Evolutionary conservation across 495 filamentous ascomycete genomes (phyloP).

Genomic region (Podospora anserina): DNA sequence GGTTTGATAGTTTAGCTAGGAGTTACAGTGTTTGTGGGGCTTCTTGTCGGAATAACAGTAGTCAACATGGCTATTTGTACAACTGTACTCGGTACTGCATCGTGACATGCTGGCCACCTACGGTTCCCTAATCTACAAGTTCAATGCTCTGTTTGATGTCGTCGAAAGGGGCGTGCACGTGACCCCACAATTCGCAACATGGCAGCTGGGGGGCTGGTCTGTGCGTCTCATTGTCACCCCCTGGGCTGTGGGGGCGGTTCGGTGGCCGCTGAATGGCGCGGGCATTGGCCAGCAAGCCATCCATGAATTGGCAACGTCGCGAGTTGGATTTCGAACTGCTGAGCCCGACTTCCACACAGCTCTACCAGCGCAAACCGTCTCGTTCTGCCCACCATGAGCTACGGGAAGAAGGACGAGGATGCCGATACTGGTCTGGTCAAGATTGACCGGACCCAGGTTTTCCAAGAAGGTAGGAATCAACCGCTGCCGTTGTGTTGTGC

Average conservation of each 20-base stretch:
- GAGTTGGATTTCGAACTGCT: conserved; percentile 31
- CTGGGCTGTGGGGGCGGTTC: conserved; percentile 18
- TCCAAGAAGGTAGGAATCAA: conserved; percentile 85
- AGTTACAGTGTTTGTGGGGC: background rate
- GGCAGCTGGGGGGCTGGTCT: conserved; percentile 1
- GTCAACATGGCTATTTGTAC: too few relatives aligned
- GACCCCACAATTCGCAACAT: conserved; percentile 2
- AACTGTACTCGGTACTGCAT: too few relatives aligned
- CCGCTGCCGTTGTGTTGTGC: background rate
- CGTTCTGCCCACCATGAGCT: conserved; percentile 67
- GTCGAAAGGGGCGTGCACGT: background rate
- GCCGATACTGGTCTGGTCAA: conserved; percentile 87
- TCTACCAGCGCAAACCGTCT: conserved; percentile 24
- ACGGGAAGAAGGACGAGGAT: conserved; percentile 98
- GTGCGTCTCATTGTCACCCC: conserved; percentile 5
- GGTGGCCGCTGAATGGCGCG: conserved; percentile 12
- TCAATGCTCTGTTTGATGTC: background rate
- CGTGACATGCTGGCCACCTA: too few relatives aligned
- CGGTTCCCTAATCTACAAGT: too few relatives aligned
- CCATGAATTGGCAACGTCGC: conserved; percentile 39
- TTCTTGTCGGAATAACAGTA: background rate
- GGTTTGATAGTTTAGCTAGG: background rate
- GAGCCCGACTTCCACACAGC: conserved; percentile 20
- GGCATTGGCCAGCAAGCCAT: conserved; percentile 12
- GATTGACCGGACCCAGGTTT: conserved; percentile 96